phyloP scores from a whole-genome alignment of 2,329 filamentous ascomycete species.

The Blastomyces silverae region DNA sequence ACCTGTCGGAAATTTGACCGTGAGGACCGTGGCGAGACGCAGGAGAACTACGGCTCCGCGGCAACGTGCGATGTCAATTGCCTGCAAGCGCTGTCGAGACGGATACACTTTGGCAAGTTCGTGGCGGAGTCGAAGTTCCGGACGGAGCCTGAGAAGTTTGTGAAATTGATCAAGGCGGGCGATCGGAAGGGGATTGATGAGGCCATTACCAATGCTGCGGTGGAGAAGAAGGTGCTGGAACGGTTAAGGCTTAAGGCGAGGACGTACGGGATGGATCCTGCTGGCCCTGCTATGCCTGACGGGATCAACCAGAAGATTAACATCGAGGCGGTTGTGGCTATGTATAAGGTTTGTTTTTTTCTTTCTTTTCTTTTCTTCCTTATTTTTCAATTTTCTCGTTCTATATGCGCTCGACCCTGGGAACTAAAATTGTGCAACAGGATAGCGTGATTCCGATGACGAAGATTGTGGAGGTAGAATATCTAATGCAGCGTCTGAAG shows the following conservation, averaged over 20 bases:
- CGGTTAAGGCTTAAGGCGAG: slow-evolving; percentile 78
- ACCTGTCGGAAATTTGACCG: slow-evolving; percentile 67
- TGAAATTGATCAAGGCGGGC: slow-evolving; percentile 68
- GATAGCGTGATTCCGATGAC: slow-evolving; percentile 90
- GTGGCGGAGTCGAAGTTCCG: slow-evolving; percentile 94
- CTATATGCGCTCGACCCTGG: background rate
- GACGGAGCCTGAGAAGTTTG: slow-evolving; percentile 73
- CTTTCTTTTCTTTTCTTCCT: background rate
- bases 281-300: slow-evolving; percentile 43
- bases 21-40: slow-evolving; percentile 71
- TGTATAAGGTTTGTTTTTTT: slow-evolving; percentile 59
- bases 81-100: slow-evolving; percentile 78
- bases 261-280: slow-evolving; percentile 89
- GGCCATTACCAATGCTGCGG: slow-evolving; percentile 81
- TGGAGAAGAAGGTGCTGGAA: slow-evolving; percentile 88
- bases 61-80: slow-evolving; percentile 87
- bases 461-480: slow-evolving; percentile 98
- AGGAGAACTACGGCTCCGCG: slow-evolving; percentile 92
- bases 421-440: slow-evolving; percentile 24
- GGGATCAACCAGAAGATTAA: slow-evolving; percentile 63
- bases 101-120: slow-evolving; percentile 98
- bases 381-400: background rate
- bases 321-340: slow-evolving; percentile 78
- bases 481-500: slow-evolving; percentile 84
- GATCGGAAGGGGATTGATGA: slow-evolving; percentile 77